Percentiles rank a stretch among this genome's conserved stretches.
Conservation (phyloP, 768 basidiomycete species). For the Suillus clintonianus region DNA sequence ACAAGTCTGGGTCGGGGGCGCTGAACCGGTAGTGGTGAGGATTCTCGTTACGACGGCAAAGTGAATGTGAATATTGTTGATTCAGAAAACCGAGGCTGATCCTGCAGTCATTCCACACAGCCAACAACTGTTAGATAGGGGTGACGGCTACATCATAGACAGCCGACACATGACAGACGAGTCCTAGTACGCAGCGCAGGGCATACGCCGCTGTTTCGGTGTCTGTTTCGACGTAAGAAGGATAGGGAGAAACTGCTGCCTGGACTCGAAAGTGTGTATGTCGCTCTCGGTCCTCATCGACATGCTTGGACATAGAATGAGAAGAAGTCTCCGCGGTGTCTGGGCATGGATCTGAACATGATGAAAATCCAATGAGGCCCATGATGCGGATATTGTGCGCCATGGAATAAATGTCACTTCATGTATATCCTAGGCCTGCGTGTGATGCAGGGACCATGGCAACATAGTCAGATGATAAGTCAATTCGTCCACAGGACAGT, state of each 20-base stretch:
- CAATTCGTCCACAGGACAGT: not conserved
- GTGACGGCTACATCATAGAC: not conserved
- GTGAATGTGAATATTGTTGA: not conserved
- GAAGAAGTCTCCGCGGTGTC: not conserved
- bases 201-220: not conserved
- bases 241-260: constrained; percentile 38
- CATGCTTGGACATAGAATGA: not conserved
- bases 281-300: not conserved
- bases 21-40: not conserved
- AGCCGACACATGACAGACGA: not conserved
- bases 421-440: not conserved
- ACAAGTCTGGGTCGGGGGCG: not conserved
- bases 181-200: not conserved
- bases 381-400: not conserved
- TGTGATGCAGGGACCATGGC: not conserved
- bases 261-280: constrained; percentile 50
- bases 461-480: not conserved
- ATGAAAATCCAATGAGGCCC: not conserved
- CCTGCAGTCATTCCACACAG: not conserved
- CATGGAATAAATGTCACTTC: not conserved
- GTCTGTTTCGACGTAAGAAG: not conserved
- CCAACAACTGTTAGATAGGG: not conserved
- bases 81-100: not conserved
- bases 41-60: not conserved
- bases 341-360: not conserved